Percentiles rank a stretch among this genome's conserved stretches.
Evolutionary conservation across 106 monocot genomes (phyloP).

Genomic region (Triglochin maritima): DNA sequence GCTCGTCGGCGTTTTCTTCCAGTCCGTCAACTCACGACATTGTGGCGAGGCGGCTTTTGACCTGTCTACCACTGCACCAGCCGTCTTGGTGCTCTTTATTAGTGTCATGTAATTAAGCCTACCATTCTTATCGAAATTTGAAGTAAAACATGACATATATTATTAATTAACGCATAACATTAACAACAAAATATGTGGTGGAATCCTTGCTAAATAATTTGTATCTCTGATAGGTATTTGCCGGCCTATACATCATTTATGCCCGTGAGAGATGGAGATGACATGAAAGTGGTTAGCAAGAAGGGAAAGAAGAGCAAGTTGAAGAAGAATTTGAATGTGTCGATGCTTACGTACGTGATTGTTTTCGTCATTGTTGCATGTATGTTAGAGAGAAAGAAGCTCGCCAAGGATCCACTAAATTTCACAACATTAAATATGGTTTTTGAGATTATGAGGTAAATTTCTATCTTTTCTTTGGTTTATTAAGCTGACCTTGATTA

Average conservation of each 20-base stretch:
- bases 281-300: background rate
- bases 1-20: constrained; percentile 41
- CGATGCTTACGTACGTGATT: constrained; percentile 7
- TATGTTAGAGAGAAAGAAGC: constrained; percentile 9
- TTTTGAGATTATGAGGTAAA: constrained; percentile 13
- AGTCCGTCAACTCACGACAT: constrained; percentile 58
- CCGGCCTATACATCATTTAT: constrained; percentile 10
- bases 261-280: background rate
- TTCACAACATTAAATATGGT: constrained; percentile 10
- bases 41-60: constrained; percentile 55
- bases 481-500: constrained; percentile 6
- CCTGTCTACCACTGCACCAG: constrained; percentile 34
- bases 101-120: constrained; percentile 47
- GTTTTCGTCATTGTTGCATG: constrained; percentile 8
- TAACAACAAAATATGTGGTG: no score
- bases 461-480: background rate
- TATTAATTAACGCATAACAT: no score
- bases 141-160: no score
- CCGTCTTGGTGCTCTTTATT: constrained; percentile 50
- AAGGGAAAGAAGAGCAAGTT: background rate
- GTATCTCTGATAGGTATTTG: constrained; percentile 6
- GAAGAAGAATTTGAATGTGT: background rate
- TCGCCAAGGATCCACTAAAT: constrained; percentile 5
- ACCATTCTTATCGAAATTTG: no score
- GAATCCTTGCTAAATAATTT: background rate